phyloP scores from a whole-genome alignment of 495 filamentous ascomycete species.

The Aspergillus kassunensis region DNA sequence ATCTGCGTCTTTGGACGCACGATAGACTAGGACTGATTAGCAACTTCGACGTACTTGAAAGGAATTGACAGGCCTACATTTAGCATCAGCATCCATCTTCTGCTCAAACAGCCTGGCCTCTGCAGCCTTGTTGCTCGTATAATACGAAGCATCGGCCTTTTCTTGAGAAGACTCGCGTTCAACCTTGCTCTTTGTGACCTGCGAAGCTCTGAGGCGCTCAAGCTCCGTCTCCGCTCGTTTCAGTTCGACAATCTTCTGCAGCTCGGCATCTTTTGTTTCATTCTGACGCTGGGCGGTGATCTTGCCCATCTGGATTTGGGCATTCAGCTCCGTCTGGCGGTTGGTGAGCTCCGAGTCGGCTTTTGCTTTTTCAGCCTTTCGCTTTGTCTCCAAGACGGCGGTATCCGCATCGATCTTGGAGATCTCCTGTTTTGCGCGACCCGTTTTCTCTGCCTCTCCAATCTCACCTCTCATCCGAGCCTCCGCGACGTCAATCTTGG shows the following conservation, averaged over 20 bases:
- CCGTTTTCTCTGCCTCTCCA: slow-evolving; percentile 72
- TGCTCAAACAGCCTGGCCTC: slow-evolving; percentile 57
- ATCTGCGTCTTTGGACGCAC: slow-evolving; percentile 56
- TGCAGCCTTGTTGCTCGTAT: slow-evolving; percentile 43
- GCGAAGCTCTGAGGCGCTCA: slow-evolving; percentile 68
- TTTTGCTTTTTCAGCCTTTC: slow-evolving; percentile 71
- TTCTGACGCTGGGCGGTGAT: slow-evolving; percentile 66
- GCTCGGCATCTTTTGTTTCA: slow-evolving; percentile 68
- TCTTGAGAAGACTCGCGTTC: slow-evolving; percentile 67
- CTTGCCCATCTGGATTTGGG: slow-evolving; percentile 66
- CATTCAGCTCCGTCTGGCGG: slow-evolving; percentile 64
- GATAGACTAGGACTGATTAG: slow-evolving; percentile 19
- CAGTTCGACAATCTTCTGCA: slow-evolving; percentile 68
- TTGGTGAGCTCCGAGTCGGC: slow-evolving; percentile 71
- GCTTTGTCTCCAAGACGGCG: slow-evolving; percentile 76
- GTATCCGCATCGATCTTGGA: slow-evolving; percentile 79
- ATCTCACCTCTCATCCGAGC: slow-evolving; percentile 74
- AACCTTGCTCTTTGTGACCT: slow-evolving; percentile 75
- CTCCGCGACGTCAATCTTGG: slow-evolving; percentile 73
- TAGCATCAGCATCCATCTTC: slow-evolving; percentile 54
- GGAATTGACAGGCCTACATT: slow-evolving; percentile 20
- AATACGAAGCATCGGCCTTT: slow-evolving; percentile 61
- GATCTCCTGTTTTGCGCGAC: slow-evolving; percentile 73
- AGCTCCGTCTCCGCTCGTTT: slow-evolving; percentile 75
- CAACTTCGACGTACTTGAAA: neutral